These are phyloP conservation scores for Ganoderma lucidum DNA, from an alignment of 1,284 basidiomycete genomes.

Conservation along the genomic window DNA sequence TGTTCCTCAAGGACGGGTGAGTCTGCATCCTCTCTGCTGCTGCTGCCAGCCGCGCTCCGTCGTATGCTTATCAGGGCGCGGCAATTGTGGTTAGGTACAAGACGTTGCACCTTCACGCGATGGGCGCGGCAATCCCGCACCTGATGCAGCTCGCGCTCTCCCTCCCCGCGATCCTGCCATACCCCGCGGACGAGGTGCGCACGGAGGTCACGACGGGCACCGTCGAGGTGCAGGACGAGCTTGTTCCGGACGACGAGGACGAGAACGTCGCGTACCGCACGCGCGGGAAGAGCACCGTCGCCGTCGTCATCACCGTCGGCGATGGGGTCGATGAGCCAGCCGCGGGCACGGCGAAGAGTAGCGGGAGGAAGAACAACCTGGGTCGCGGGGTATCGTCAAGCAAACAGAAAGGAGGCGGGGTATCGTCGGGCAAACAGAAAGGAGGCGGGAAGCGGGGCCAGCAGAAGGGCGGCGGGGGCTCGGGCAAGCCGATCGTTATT, in stretches of 20 bases:
- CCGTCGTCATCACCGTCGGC: conserved; percentile 66
- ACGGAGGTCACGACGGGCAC: conserved; percentile 80
- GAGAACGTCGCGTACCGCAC: conserved; percentile 72
- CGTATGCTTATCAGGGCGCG: not conserved
- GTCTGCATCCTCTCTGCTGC: conserved; percentile 33
- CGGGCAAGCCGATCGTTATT: not conserved
- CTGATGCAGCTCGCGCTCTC: conserved; percentile 77
- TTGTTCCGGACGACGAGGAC: conserved; percentile 79
- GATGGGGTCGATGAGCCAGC: conserved; percentile 56
- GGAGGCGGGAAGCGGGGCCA: not conserved
- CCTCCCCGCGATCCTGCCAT: conserved; percentile 80
- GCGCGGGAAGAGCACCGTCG: conserved; percentile 74
- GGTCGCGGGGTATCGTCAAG: not conserved
- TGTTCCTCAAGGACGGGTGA: conserved; percentile 82
- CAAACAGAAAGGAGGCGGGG: not conserved
- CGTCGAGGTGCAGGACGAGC: conserved; percentile 80
- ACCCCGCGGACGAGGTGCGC: conserved; percentile 66
- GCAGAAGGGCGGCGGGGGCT: not conserved
- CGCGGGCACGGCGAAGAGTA: conserved; percentile 35
- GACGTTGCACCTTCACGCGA: conserved; percentile 78
- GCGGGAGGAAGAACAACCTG: conserved; percentile 26
- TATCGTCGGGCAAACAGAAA: not conserved
- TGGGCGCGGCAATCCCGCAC: conserved; percentile 90
- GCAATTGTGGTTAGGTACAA: conserved; percentile 64
- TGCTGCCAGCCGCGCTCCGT: not conserved